Evolutionary conservation across 2,329 filamentous ascomycete genomes (phyloP), one percentile per base, ranked within the genome.

Genomic region (Keithomyces neogunnii): DNA sequence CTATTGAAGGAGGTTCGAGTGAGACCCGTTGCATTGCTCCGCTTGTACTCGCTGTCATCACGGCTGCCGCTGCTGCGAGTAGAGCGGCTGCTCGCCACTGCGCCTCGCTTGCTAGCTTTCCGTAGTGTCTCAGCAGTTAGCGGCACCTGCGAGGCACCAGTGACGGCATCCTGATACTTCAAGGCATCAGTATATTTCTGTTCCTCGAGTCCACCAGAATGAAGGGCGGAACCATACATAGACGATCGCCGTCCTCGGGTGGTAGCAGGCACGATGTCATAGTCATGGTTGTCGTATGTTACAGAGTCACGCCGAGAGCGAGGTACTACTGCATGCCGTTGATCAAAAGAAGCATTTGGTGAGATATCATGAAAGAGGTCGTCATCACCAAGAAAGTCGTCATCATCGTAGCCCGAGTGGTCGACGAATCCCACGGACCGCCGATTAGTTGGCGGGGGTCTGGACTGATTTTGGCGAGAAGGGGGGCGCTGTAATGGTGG

Each of bases 1-100:
- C 55, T 73, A 52, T 72, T 76, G 3, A 65, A 66, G 4, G 66
- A 70, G 6, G 76, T 79, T 35, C 77, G 70, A 3, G 81, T 85
- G 8, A 81, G 80, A 40, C 78, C 74, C 10, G 81, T 84, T 0
- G 81, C 81, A 31, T 78, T 78, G 50, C 80, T 84, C 55, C 78
- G 77, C 56, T 74, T 75, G 63, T 77, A 82, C 51, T 84, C 81
- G 64, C 81, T 84, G 52, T 84, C 81, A 58, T 84, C 82, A 43
- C 73, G 80, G 61, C 81, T 84, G 28, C 65, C 74, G 55, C 74
- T 82, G 70, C 76, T 83, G 56, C 75, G 75, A 49, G 74, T 83
- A 39, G 76, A 82, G 29, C 74, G 74, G 60, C 76, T 81, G 68
- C 74, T 80, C 28, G 69, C 66, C 5, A 69, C 73, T 53, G 69